These are phyloP conservation scores for Entomortierella chlamydospora DNA, from an alignment of 192 early-diverging fungal genomes.

Conservation along the genomic window DNA sequence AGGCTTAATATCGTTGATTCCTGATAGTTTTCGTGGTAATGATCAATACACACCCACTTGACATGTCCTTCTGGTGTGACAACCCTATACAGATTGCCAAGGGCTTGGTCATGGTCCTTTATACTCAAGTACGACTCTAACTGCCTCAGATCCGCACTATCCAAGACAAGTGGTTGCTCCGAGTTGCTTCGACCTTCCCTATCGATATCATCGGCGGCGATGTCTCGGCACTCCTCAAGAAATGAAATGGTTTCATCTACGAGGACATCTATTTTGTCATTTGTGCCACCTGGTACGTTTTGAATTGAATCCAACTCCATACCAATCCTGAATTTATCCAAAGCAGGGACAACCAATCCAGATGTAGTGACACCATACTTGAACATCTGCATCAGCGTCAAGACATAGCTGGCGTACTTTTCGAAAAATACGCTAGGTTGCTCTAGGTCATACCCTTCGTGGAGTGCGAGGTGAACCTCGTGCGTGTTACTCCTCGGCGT, in stretches of 20 bases:
- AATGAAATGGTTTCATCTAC: background rate
- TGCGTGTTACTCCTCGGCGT: background rate
- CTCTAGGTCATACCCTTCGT: conserved; percentile 19
- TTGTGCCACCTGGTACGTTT: background rate
- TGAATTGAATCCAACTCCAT: background rate
- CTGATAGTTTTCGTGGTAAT: conserved; percentile 4
- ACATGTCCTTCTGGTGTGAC: conserved; percentile 1
- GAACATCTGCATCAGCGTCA: conserved; percentile 5
- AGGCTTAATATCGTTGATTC: background rate
- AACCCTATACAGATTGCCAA: conserved; percentile 15
- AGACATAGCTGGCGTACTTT: background rate
- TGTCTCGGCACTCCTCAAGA: background rate
- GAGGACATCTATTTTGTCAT: background rate
- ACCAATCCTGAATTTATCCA: background rate
- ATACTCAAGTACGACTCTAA: background rate
- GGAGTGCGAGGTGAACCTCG: conserved; percentile 13
- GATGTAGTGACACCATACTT: background rate
- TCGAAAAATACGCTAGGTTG: conserved; percentile 2
- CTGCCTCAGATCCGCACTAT: conserved; percentile 11
- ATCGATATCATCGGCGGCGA: background rate
- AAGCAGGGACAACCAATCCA: background rate
- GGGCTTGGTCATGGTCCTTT: background rate
- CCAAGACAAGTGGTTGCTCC: background rate
- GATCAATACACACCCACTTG: conserved; percentile 26
- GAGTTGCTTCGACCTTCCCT: background rate